phyloP scores from a whole-genome alignment of 305 asterid genomes.

The Fraxinus ornus region DNA sequence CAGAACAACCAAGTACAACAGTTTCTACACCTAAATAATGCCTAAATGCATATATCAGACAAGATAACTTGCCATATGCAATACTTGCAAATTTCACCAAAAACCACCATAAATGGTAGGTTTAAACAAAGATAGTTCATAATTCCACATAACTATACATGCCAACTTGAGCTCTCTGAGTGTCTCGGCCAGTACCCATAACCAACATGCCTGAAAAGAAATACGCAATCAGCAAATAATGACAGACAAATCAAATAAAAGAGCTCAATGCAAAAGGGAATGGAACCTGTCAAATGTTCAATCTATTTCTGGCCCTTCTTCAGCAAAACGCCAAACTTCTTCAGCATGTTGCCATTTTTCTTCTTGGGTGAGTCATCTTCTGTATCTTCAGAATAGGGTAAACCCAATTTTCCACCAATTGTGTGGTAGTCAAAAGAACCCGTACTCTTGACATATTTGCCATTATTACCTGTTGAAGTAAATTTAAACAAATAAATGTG shows the following conservation, averaged over 20 bases:
- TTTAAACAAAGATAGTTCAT: constrained; percentile 7
- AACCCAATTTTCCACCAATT: constrained; percentile 61
- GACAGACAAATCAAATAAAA: constrained; percentile 17
- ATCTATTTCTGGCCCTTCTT: constrained; percentile 75
- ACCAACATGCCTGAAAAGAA: constrained; percentile 15
- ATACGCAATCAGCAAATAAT: background rate
- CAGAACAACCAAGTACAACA: background rate
- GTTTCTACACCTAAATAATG: constrained; percentile 9
- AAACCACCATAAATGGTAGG: constrained; percentile 18
- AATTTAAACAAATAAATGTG: background rate
- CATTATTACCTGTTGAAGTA: constrained; percentile 45
- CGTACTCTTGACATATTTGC: constrained; percentile 54
- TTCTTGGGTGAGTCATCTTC: constrained; percentile 77
- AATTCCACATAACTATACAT: constrained; percentile 30
- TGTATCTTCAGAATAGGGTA: constrained; percentile 54
- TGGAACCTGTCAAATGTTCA: constrained; percentile 21
- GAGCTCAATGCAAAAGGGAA: constrained; percentile 1
- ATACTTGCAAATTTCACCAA: constrained; percentile 8
- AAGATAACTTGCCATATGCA: background rate
- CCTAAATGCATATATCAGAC: background rate
- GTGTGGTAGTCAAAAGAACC: constrained; percentile 60
- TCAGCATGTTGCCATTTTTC: constrained; percentile 75
- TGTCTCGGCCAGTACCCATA: background rate
- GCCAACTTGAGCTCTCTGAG: constrained; percentile 20
- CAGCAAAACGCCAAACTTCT: constrained; percentile 73